phyloP scores from a whole-genome alignment of 352 stramenopile genomes.

The Phytophthora ramorum region DNA sequence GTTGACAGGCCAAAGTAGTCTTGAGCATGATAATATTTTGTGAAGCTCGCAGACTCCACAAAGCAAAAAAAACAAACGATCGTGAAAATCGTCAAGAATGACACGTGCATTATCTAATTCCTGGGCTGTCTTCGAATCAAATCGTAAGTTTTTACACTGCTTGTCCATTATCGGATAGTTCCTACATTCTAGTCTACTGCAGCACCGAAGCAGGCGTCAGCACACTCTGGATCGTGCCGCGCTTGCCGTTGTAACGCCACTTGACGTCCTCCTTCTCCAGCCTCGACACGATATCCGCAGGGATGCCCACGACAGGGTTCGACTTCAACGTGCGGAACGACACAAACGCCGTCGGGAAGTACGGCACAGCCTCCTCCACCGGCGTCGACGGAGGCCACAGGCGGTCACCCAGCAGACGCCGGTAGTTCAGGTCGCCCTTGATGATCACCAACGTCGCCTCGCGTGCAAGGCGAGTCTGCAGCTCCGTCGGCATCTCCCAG shows the following conservation, averaged over 20 bases:
- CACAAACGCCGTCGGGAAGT: slow-evolving; percentile 75
- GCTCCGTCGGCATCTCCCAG: slow-evolving; percentile 59
- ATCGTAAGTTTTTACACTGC: too few relatives aligned
- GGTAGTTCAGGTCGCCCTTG: slow-evolving; percentile 90
- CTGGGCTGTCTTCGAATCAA: too few relatives aligned
- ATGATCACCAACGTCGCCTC: slow-evolving; percentile 92
- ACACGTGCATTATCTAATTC: too few relatives aligned
- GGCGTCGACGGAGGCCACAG: slow-evolving; percentile 89
- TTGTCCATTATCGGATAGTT: too few relatives aligned
- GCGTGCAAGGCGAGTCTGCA: slow-evolving; percentile 34
- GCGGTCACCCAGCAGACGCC: slow-evolving; percentile 94
- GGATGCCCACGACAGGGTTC: slow-evolving; percentile 71
- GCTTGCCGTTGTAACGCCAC: slow-evolving; percentile 75
- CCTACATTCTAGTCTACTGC: slow-evolving; percentile 29
- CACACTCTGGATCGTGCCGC: slow-evolving; percentile 69
- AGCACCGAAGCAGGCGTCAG: slow-evolving; percentile 17
- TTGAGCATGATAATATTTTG: too few relatives aligned
- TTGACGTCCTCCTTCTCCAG: slow-evolving; percentile 59
- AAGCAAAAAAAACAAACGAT: too few relatives aligned
- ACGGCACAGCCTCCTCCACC: slow-evolving; percentile 86
- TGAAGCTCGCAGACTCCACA: too few relatives aligned
- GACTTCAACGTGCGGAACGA: slow-evolving; percentile 79
- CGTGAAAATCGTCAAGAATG: too few relatives aligned
- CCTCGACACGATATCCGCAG: slow-evolving; percentile 42
- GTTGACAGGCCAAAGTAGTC: too few relatives aligned